A percentile compares a stretch with the other conserved stretches of the same genome.
Conservation (phyloP, 108 stramenopile genomes). For the Schizochytrium sp. region DNA sequence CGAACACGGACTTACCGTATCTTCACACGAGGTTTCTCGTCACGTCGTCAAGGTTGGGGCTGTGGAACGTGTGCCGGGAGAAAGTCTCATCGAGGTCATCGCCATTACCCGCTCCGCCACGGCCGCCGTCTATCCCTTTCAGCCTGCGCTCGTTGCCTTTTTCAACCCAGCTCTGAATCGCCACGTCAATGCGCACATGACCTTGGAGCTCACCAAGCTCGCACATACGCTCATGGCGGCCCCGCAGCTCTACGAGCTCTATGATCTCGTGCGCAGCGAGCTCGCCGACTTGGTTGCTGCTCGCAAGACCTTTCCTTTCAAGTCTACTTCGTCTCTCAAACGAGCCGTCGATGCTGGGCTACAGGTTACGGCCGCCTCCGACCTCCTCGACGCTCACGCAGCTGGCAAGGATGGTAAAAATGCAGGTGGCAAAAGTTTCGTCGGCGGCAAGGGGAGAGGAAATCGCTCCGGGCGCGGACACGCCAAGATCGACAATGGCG, state of each 20-base stretch:
- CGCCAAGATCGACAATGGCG: neutral
- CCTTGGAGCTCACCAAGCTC: neutral
- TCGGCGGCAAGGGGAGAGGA: no score
- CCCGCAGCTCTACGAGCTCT: neutral
- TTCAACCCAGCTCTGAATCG: neutral
- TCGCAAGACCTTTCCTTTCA: neutral
- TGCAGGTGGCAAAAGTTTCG: neutral
- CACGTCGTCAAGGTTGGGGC: neutral
- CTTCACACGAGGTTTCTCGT: neutral
- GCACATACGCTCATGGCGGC: neutral
- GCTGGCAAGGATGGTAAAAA: neutral
- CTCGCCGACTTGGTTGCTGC: neutral
- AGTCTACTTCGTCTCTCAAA: neutral
- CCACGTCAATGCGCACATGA: constrained; percentile 1
- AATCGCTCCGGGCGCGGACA: neutral
- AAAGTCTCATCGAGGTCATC: neutral
- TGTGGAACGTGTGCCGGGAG: neutral
- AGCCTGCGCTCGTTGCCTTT: neutral
- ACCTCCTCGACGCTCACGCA: neutral
- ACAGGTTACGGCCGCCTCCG: neutral
- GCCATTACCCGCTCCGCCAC: neutral
- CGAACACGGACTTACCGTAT: neutral
- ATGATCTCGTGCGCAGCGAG: neutral
- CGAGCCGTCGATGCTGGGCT: neutral
- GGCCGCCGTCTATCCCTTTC: neutral